Base-by-base conservation (phyloP, 78 protist genomes). In the Dictyostelium citrinum region DNA sequence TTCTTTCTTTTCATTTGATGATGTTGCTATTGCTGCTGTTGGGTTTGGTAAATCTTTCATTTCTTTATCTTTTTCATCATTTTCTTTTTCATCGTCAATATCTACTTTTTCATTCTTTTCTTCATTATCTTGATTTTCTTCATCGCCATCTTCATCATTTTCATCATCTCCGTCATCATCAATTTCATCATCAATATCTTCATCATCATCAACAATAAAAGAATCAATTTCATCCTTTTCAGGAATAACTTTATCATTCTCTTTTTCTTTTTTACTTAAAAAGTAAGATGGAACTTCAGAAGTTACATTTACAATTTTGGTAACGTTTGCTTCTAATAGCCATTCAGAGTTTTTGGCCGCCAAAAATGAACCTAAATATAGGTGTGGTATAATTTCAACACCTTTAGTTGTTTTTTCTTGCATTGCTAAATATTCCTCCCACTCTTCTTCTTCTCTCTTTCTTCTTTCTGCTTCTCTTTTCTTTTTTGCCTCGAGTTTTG, bases 331-430 rank as follows among this genome's bases (percentile, higher is more conserved):
- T 77, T 91, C 83, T 24, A 14, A 10, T 16, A 91, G 22, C 90
- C 90, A 91, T 49, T 91, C 95, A n/a, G 10, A 43, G 71, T 91
- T 91, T 37, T 83, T 83, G 45, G 95, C 95, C 7, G 90, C 90
- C 0, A 74, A 35, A 41, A 64, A 76, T 1, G 95, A 91, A 37
- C 95, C 95, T 11, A 91, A 20, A 78, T 82, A 91, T 5, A 91
- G 83, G n/a, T 22, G 16, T 20, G 90, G 90, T 17, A 74, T 68
- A 33, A 91, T 91, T 77, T 82, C 91, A 22, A 64, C 0, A 76
- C 95, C 95, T 35, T 86, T 77, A 1, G 81, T 77, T 27, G 67
- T 77, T 33, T 39, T 77, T 46, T 77, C 83, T 77, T 46, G 41
- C 39, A 77, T 24, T 46, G 83, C 83, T 10, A 77, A 22, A 39